A percentile compares a stretch with the other conserved stretches of the same genome.
Evolutionary conservation across 1,139 yeast genomes (phyloP).

Genomic region (Trichomonascaceae sp.): DNA sequence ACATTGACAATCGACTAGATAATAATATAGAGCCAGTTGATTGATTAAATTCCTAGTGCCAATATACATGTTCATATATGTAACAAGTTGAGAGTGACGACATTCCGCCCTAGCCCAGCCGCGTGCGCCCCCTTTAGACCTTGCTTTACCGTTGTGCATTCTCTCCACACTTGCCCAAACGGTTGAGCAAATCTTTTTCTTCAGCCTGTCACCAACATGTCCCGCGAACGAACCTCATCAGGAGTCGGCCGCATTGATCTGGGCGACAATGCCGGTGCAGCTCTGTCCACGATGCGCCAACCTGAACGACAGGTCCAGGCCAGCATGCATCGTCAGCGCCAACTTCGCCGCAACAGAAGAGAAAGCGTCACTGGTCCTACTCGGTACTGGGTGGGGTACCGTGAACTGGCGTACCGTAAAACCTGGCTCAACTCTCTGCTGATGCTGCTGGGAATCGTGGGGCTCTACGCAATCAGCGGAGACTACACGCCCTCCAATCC

Average conservation of each 20-base stretch:
- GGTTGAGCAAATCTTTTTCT: no score
- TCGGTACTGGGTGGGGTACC: slow-evolving; percentile 36
- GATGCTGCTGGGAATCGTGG: slow-evolving; percentile 25
- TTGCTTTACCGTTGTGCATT: no score
- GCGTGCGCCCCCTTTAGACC: no score
- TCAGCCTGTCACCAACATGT: slow-evolving; percentile 5
- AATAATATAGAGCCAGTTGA: no score
- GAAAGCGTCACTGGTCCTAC: slow-evolving; percentile 7
- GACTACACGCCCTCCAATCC: slow-evolving; percentile 45
- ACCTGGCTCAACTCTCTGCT: slow-evolving; percentile 70
- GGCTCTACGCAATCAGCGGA: slow-evolving; percentile 19
- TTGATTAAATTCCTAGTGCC: no score
- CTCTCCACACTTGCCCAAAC: no score
- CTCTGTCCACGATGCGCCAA: slow-evolving; percentile 26
- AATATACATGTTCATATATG: no score
- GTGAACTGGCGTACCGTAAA: slow-evolving; percentile 53
- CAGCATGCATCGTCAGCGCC: slow-evolving; percentile 23
- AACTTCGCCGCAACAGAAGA: slow-evolving; percentile 1
- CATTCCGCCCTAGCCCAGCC: no score
- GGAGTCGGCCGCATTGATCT: slow-evolving; percentile 26
- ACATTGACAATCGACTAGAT: no score
- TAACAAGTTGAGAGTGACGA: no score
- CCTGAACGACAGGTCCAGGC: slow-evolving; percentile 20
- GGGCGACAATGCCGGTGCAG: slow-evolving; percentile 29
- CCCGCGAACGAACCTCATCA: slow-evolving; percentile 9